Base-by-base conservation (phyloP, 169 alveolate genomes). In the Cryptosporidium ubiquitum region DNA sequence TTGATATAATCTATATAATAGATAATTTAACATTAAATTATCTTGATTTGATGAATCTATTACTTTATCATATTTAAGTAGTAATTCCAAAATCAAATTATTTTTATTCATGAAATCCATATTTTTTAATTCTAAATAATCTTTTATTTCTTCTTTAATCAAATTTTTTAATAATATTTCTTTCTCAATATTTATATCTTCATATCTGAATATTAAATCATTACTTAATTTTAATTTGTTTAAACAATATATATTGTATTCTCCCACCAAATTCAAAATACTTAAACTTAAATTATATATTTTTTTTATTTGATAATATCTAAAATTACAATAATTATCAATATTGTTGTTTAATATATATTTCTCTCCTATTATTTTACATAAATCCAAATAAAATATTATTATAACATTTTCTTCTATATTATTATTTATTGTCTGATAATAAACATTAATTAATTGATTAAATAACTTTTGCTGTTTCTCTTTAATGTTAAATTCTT, bases 361-460 rank as follows among this genome's bases (percentile, higher is more conserved):
- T n/a, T 33, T 20, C 10, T 55, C 52, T 18, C 39, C 68, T 14
- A 73, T 73, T 33, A 73, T 73, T 35, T 73, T 37, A 73, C 55
- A 51, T 55, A 73, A 16, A 37, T 29, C 47, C 14, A 51, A 35
- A 49, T 73, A 31, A 58, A 23, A 73, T 35, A 55, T 55, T 18
- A 51, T 14, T 18, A 73, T 73, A 31, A 20, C 20, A 73, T 73
- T 71, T 29, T 71, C 40, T 33, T 71, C 55, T 29, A 33, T 73
- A 31, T 64, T 26, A 37, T 64, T 64, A 58, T 23, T 55, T 37
- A 51, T 73, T 31, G 31, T 33, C 4, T 58, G 85, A 55, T 73
- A 73, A 73, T 73, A 73, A 5, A 44, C 39, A 57, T 73, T 71
- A 55, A 73, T 55, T 16, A 73, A 58, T 73, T 73, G 85, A 58